phyloP scores from a whole-genome alignment of 73 alveolate species.

The Paramecium sexaurelia region DNA sequence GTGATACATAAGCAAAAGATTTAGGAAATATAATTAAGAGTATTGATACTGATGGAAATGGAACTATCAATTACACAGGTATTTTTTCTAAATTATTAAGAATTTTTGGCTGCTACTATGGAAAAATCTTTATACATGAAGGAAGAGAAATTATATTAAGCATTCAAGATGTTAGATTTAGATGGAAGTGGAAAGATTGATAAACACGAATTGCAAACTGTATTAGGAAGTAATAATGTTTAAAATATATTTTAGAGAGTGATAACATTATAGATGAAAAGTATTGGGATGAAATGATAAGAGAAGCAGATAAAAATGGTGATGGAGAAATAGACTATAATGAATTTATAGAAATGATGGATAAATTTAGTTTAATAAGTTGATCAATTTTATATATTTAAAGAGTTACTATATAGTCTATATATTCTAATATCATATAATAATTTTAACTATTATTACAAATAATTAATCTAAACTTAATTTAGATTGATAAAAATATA shows the following conservation, averaged over 20 bases:
- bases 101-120: conserved; percentile 75
- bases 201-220: conserved; percentile 59
- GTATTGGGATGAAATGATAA: conserved; percentile 60
- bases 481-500: no score
- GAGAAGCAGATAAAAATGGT: conserved; percentile 68
- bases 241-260: not conserved
- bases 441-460: no score
- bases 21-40: conserved; percentile 57
- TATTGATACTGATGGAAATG: conserved; percentile 77
- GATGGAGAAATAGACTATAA: conserved; percentile 69
- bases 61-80: conserved; percentile 70
- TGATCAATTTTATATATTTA: not conserved
- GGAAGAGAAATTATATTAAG: conserved; percentile 68
- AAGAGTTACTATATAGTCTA: not conserved
- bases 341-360: conserved; percentile 70
- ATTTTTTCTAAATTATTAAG: not conserved
- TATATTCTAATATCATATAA: not conserved
- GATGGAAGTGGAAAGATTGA: conserved; percentile 75
- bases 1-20: conserved; percentile 56
- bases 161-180: conserved; percentile 69
- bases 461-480: no score
- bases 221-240: conserved; percentile 37
- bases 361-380: not conserved
- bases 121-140: conserved; percentile 69
- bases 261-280: conserved; percentile 52